A percentile compares a stretch with the other conserved stretches of the same genome.
phyloP scores from a whole-genome alignment of 176 grass and related monocot genomes.

The Themeda triandra region DNA sequence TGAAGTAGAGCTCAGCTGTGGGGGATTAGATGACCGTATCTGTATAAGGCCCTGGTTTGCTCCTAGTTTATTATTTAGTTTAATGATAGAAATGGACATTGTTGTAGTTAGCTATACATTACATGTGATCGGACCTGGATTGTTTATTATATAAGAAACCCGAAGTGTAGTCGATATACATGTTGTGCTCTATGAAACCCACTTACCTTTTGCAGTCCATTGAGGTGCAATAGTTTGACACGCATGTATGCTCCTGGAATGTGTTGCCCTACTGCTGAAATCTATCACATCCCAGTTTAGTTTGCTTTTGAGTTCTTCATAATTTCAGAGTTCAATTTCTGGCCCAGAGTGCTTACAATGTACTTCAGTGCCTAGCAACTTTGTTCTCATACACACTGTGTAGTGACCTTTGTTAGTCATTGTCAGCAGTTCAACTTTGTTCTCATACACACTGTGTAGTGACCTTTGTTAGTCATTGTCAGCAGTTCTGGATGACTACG shows the following conservation, averaged over 20 bases:
- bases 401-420: neutral
- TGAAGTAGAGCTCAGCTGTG: slow-evolving; percentile 1
- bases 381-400: neutral
- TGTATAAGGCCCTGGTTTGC: too few species aligned
- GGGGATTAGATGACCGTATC: slow-evolving; percentile 15
- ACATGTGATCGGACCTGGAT: neutral
- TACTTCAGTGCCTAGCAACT: neutral
- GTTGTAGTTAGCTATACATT: neutral
- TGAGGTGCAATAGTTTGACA: neutral
- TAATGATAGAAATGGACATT: neutral
- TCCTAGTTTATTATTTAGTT: slow-evolving; percentile 4
- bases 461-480: too few species aligned
- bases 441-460: too few species aligned
- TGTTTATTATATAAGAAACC: neutral
- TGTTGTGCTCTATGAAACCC: neutral
- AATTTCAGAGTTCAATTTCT: slow-evolving; percentile 7
- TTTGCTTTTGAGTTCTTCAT: neutral
- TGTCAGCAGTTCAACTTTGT: too few species aligned
- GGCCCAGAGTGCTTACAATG: neutral
- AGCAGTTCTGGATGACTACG: too few species aligned
- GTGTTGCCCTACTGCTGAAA: neutral
- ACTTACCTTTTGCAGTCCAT: neutral
- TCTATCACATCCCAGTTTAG: neutral
- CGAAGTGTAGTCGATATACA: neutral
- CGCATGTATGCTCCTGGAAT: neutral